Conservation (phyloP, 108 stramenopile species). For the Mayamaea pseudoterrestris region DNA sequence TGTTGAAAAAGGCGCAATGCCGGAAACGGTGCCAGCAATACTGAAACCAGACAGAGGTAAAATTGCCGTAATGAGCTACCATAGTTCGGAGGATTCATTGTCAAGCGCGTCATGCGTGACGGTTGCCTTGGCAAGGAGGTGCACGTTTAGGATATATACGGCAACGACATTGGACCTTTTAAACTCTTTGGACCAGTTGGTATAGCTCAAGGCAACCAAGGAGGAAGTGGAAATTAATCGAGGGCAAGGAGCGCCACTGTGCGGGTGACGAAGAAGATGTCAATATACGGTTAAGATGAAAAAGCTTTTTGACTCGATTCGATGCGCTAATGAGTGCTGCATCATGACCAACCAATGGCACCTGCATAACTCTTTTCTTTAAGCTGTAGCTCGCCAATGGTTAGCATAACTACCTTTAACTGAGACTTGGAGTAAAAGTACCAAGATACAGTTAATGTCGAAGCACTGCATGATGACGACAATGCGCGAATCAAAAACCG, state of each 20-base stretch:
- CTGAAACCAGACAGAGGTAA: slow-evolving; percentile 41
- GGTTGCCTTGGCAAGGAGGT: slow-evolving; percentile 26
- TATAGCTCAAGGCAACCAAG: slow-evolving; percentile 42
- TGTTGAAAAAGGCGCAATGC: no score
- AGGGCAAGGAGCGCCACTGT: slow-evolving; percentile 75
- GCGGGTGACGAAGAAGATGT: slow-evolving; percentile 48
- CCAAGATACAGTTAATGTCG: no score
- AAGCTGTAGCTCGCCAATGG: no score
- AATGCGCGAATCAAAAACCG: no score
- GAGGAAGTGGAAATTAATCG: slow-evolving; percentile 64
- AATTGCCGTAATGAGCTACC: slow-evolving; percentile 84
- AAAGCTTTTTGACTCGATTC: no score
- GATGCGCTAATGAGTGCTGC: no score
- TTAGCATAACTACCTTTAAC: no score
- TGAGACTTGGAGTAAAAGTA: no score
- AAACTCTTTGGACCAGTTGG: slow-evolving; percentile 58
- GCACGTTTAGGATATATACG: slow-evolving; percentile 50
- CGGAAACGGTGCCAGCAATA: slow-evolving; percentile 46
- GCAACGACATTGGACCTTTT: slow-evolving; percentile 43
- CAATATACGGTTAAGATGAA: no score
- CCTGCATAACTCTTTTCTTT: no score
- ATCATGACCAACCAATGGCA: no score
- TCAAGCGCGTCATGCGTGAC: slow-evolving; percentile 78
- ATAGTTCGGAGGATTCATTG: slow-evolving; percentile 86
- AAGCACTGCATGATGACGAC: no score